Evolutionary conservation across 768 basidiomycete species (phyloP), one percentile per base, ranked within the genome.

Genomic region (Cubamyces lactineus): DNA sequence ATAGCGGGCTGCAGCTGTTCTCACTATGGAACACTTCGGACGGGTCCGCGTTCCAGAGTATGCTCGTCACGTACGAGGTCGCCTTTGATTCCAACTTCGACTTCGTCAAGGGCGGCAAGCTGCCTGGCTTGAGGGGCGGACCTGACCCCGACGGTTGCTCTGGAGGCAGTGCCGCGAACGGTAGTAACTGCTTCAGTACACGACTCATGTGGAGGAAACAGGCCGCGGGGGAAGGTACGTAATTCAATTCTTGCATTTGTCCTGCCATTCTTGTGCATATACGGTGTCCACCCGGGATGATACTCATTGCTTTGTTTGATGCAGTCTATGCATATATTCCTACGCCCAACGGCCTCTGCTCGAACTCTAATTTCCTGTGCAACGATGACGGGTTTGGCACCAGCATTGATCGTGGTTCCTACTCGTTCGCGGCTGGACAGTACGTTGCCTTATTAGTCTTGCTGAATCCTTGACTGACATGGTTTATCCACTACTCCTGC

Each of bases 311-410:
- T 4, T 52, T 45, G 34, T 3, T 17, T 50, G 40, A 47, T 49
- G 7, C 68, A 93, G 92, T 89, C 9, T 94, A 94, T 73, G 88
- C 89, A 11, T 94, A 96, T 70, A 84, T 93, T 49, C 87, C 89
- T 3, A 80, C 81, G 0, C 76, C 85, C 6, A 83, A 87, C 69
- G 74, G 76, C 49, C 70, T 94, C 11, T 93, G 90, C 69, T 75
- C 75, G 6, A 74, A 84, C 21, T 70, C 72, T 43, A 75, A 79
- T 46, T 78, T 92, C 52, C 79, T 75, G 28, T 94, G 92, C 76
- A 88, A 91, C 69, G 72, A 79, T 9, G 89, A 89, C 62, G 71
- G 74, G 7, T 94, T 87, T 70, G 92, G 92, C 39, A 84, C 86
- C n/a, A 91, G 89, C 59, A 76, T 94, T 19, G 78, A 82, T 43